Conservation (phyloP, 2,329 filamentous ascomycete species). For the Parastagonospora avenae region DNA sequence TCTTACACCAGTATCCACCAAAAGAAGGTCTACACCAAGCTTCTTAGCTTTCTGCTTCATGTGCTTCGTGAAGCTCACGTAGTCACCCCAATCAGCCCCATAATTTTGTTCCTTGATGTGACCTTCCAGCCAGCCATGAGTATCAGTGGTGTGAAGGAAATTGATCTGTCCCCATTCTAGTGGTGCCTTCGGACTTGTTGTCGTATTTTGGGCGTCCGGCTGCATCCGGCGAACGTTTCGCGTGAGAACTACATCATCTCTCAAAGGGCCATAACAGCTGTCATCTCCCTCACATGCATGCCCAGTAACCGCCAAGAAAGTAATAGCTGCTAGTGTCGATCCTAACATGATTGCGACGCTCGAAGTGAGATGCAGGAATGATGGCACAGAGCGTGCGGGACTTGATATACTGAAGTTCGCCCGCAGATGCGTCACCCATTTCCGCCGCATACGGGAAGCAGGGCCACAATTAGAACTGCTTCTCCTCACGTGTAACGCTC, state of each 20-base stretch:
- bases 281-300: constrained; percentile 39
- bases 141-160: constrained; percentile 69
- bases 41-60: constrained; percentile 64
- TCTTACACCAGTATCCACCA: constrained; percentile 63
- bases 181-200: constrained; percentile 42
- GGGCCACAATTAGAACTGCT: neutral
- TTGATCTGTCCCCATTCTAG: constrained; percentile 69
- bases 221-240: constrained; percentile 52
- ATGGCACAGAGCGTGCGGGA: no score
- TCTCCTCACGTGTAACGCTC: constrained; percentile 17
- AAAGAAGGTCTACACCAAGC: constrained; percentile 63
- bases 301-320: constrained; percentile 8
- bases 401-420: no score
- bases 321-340: constrained; percentile 8
- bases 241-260: constrained; percentile 48
- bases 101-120: constrained; percentile 68
- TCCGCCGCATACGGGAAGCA: neutral
- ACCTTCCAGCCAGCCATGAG: constrained; percentile 65
- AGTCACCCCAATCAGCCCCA: constrained; percentile 70
- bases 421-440: neutral
- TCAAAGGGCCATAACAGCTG: constrained; percentile 47
- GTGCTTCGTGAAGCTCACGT: constrained; percentile 63
- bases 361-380: neutral
- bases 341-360: constrained; percentile 14
- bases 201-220: constrained; percentile 50